Conservation (phyloP, 805 yeast genomes). For the Wickerhamiella hasegawae region DNA sequence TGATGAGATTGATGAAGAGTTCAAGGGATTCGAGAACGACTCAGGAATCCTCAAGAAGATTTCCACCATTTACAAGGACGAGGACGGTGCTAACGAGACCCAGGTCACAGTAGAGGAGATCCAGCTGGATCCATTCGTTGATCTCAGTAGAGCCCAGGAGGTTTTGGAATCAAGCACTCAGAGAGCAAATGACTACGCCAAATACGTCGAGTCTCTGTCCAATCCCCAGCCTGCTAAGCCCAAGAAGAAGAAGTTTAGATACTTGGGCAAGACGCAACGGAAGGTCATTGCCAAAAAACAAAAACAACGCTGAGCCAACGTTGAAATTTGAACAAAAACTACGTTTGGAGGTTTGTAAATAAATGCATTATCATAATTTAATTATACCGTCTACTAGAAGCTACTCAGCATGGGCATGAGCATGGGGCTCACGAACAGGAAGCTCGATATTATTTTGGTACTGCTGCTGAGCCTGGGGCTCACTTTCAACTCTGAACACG, state of each 20-base stretch:
- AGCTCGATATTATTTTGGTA: background rate
- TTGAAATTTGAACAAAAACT: no score
- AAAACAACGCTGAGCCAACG: background rate
- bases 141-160: slow-evolving; percentile 48
- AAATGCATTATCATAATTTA: no score
- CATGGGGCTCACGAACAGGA: background rate
- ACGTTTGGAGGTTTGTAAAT: no score
- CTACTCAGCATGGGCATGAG: background rate
- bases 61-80: slow-evolving; percentile 20
- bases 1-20: slow-evolving; percentile 22
- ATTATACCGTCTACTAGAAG: no score
- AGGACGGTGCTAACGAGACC: slow-evolving; percentile 25
- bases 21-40: slow-evolving; percentile 27
- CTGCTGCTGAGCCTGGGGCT: no score
- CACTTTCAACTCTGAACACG: slow-evolving; percentile 68
- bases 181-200: slow-evolving; percentile 74
- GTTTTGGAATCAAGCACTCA: slow-evolving; percentile 59
- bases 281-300: slow-evolving; percentile 17
- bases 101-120: slow-evolving; percentile 42
- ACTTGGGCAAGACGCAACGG: slow-evolving; percentile 69
- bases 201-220: slow-evolving; percentile 37
- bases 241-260: slow-evolving; percentile 61
- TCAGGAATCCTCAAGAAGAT: slow-evolving; percentile 31
- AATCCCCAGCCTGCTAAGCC: slow-evolving; percentile 11
- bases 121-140: slow-evolving; percentile 47